These are phyloP conservation scores for Craspedostauros australis DNA, from an alignment of 108 stramenopile species.

Conservation along the genomic window DNA sequence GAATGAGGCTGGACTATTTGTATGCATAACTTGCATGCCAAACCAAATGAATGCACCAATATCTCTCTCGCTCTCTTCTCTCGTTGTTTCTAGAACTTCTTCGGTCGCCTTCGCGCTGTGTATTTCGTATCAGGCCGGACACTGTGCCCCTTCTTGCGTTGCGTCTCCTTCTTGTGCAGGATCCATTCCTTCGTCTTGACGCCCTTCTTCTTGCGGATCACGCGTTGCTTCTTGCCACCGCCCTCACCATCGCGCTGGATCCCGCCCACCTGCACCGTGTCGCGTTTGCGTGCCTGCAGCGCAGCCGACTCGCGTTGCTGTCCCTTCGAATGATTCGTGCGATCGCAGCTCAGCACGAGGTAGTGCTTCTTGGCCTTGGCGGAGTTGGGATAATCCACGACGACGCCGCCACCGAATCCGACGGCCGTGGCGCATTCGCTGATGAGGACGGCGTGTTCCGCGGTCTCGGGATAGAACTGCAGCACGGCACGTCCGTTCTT, in stretches of 20 bases:
- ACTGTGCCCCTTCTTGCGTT: conserved; percentile 89
- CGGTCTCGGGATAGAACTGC: conserved; percentile 98
- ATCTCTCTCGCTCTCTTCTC: no score
- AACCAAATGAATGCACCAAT: no score
- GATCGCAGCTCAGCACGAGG: conserved; percentile 92
- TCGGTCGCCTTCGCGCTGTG: conserved; percentile 92
- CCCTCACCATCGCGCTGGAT: no score
- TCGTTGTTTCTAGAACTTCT: conserved; percentile 79
- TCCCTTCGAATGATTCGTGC: conserved; percentile 35
- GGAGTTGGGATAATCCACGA: conserved; percentile 99
- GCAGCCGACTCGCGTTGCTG: conserved; percentile 30
- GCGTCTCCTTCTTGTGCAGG: conserved; percentile 93
- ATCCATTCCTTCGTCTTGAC: conserved; percentile 97
- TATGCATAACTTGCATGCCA: no score
- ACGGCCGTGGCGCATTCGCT: conserved; percentile 87
- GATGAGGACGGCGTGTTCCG: conserved; percentile 95
- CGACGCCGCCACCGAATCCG: conserved; percentile 96
- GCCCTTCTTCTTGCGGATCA: conserved; percentile 55
- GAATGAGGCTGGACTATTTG: no score
- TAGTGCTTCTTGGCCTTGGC: conserved; percentile 99
- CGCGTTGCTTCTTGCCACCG: conserved; percentile 20
- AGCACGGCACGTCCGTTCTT: conserved; percentile 93
- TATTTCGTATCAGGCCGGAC: conserved; percentile 94
- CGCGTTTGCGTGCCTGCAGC: conserved; percentile 6
- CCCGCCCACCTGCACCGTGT: conserved; percentile 25